A percentile compares a stretch with the other conserved stretches of the same genome.
phyloP scores from a whole-genome alignment of 1,284 basidiomycete species.

The Mycena citricolor region DNA sequence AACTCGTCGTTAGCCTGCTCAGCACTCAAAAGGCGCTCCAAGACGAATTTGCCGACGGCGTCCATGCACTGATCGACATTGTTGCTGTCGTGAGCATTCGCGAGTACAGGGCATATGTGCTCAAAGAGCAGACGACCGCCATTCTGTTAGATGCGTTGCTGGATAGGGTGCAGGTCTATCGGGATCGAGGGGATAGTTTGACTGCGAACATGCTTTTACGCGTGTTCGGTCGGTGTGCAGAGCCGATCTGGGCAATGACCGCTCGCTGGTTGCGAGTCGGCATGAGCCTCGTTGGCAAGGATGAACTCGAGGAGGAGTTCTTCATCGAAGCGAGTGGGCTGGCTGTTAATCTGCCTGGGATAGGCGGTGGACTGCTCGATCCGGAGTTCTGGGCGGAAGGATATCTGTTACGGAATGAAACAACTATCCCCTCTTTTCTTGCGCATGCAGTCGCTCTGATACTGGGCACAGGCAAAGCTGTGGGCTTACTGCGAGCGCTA shows the following conservation, averaged over 20 bases:
- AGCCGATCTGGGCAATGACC: constrained; percentile 75
- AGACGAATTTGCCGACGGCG: constrained; percentile 55
- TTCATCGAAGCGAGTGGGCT: constrained; percentile 74
- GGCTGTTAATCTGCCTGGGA: constrained; percentile 44
- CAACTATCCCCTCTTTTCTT: constrained; percentile 60
- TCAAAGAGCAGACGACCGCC: constrained; percentile 46
- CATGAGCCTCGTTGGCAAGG: constrained; percentile 51
- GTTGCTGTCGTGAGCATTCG: constrained; percentile 32
- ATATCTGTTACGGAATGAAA: constrained; percentile 48
- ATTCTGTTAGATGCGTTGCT: constrained; percentile 67
- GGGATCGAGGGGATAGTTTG: constrained; percentile 53
- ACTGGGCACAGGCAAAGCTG: constrained; percentile 75
- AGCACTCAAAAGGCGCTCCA: constrained; percentile 58
- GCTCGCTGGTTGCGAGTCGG: constrained; percentile 74
- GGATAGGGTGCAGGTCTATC: constrained; percentile 49
- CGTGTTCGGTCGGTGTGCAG: constrained; percentile 62
- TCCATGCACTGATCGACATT: constrained; percentile 53
- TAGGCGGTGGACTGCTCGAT: constrained; percentile 46
- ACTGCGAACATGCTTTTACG: constrained; percentile 56
- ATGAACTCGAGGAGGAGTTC: constrained; percentile 71
- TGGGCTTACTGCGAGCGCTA: constrained; percentile 62
- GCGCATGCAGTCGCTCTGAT: constrained; percentile 56
- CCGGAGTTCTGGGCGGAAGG: constrained; percentile 83
- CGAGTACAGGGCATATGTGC: constrained; percentile 33
- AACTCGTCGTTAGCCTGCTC: constrained; percentile 65